Evolutionary conservation across 306 rosid species (phyloP).

Genomic region (Sechiopsis laciniata): DNA sequence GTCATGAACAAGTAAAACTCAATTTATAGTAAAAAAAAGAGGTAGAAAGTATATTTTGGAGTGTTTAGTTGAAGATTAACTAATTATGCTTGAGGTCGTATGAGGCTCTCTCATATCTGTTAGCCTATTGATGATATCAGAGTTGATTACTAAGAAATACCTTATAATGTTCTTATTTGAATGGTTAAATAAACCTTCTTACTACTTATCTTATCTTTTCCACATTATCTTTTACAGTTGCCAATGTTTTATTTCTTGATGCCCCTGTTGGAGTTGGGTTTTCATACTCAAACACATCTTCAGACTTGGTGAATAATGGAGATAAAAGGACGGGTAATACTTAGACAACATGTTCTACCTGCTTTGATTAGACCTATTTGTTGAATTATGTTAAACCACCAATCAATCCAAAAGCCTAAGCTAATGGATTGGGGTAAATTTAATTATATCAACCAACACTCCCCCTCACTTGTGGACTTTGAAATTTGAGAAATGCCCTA

Average conservation of each 20-base stretch:
- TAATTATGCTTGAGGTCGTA: not conserved
- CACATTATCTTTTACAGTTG: conserved; percentile 43
- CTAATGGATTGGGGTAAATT: no score
- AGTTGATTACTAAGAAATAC: not conserved
- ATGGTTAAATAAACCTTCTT: not conserved
- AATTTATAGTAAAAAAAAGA: no score
- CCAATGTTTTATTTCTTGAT: conserved; percentile 73
- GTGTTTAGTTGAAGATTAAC: no score
- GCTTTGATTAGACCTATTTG: conserved; percentile 21
- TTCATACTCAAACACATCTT: conserved; percentile 74
- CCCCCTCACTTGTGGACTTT: no score
- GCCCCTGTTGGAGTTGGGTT: conserved; percentile 94
- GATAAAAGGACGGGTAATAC: conserved; percentile 66
- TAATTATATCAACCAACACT: no score
- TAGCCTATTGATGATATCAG: not conserved
- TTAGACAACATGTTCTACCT: conserved; percentile 7
- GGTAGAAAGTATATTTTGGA: no score
- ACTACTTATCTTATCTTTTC: not conserved
- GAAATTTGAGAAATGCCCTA: no score
- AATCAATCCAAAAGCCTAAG: no score
- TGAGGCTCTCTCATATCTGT: not conserved
- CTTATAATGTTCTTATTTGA: not conserved
- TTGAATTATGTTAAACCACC: no score
- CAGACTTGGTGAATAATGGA: conserved; percentile 58
- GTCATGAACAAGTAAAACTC: no score